Conservation (phyloP, 352 stramenopile genomes). For the Halophytophthora polymorphica region DNA sequence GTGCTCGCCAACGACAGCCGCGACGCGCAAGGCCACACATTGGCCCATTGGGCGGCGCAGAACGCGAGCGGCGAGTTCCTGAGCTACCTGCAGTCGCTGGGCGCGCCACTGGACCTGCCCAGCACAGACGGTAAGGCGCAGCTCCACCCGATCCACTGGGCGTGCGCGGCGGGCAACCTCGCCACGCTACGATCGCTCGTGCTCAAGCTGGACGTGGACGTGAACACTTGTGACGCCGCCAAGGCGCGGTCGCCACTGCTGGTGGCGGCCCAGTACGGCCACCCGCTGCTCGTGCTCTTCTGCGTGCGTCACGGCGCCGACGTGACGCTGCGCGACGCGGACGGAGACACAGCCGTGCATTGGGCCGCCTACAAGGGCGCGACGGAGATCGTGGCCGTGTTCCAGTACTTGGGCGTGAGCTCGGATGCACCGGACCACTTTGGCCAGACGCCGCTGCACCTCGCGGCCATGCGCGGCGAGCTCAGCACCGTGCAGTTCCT, state of each 20-base stretch:
- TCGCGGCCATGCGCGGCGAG: conserved; percentile 75
- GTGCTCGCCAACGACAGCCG: conserved; percentile 22
- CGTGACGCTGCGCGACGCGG: conserved; percentile 55
- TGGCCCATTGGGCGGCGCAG: conserved; percentile 73
- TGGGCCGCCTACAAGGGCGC: conserved; percentile 86
- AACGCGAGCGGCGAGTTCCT: conserved; percentile 50
- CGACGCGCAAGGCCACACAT: conserved; percentile 66
- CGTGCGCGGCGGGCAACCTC: conserved; percentile 73
- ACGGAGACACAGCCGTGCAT: conserved; percentile 78
- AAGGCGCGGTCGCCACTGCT: conserved; percentile 78
- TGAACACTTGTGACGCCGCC: conserved; percentile 67
- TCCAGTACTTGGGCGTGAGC: conserved; percentile 74
- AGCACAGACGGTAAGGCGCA: conserved; percentile 51
- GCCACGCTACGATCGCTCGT: conserved; percentile 57
- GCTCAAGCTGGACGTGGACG: conserved; percentile 51
- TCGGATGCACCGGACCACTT: conserved; percentile 64
- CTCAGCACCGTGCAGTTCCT: conserved; percentile 73
- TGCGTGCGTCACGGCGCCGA: conserved; percentile 72
- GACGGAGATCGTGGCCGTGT: conserved; percentile 79
- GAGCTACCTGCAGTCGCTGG: conserved; percentile 41
- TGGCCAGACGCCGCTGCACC: conserved; percentile 80
- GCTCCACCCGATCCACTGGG: conserved; percentile 84
- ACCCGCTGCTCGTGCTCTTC: conserved; percentile 72
- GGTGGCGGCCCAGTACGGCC: conserved; percentile 74
- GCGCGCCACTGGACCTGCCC: conserved; percentile 51